A percentile compares a stretch with the other conserved stretches of the same genome.
These are phyloP conservation scores for Trichothecium sympodiale DNA, from an alignment of 2,329 filamentous ascomycete genomes.

Conservation along the genomic window DNA sequence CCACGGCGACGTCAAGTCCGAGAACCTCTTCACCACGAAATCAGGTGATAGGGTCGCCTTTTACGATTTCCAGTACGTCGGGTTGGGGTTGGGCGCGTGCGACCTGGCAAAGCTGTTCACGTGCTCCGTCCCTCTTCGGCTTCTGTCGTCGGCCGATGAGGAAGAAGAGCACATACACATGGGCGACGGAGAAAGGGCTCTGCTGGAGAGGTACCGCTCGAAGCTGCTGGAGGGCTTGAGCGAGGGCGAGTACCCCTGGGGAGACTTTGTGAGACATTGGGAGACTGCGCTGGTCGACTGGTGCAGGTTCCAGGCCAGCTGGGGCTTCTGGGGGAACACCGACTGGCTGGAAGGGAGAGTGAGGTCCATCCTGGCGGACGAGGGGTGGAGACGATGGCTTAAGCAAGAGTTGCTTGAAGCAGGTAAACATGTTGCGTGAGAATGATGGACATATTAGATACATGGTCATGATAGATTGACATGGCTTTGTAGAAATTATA, in stretches of 20 bases:
- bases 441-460: too few relatives aligned
- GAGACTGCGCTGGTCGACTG: slow-evolving; percentile 58
- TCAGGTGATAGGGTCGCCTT: slow-evolving; percentile 44
- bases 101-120: slow-evolving; percentile 59
- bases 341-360: slow-evolving; percentile 46
- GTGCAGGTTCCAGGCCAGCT: slow-evolving; percentile 49
- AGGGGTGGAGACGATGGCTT: slow-evolving; percentile 34
- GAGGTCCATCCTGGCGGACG: slow-evolving; percentile 33
- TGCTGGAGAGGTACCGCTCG: slow-evolving; percentile 40
- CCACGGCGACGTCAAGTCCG: slow-evolving; percentile 60
- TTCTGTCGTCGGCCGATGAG: slow-evolving; percentile 29
- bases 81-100: slow-evolving; percentile 51
- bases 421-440: too few relatives aligned
- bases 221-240: slow-evolving; percentile 12
- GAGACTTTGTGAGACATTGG: slow-evolving; percentile 47
- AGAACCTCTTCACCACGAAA: slow-evolving; percentile 50
- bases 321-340: slow-evolving; percentile 51
- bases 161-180: slow-evolving; percentile 26
- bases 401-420: slow-evolving; percentile 7
- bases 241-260: slow-evolving; percentile 37
- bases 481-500: too few relatives aligned
- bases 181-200: slow-evolving; percentile 33
- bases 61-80: slow-evolving; percentile 61
- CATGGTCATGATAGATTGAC: too few relatives aligned
- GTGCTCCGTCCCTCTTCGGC: slow-evolving; percentile 44